Base-by-base conservation (phyloP, 192 early-diverging fungal species). In the Helicostylum pulchrum region DNA sequence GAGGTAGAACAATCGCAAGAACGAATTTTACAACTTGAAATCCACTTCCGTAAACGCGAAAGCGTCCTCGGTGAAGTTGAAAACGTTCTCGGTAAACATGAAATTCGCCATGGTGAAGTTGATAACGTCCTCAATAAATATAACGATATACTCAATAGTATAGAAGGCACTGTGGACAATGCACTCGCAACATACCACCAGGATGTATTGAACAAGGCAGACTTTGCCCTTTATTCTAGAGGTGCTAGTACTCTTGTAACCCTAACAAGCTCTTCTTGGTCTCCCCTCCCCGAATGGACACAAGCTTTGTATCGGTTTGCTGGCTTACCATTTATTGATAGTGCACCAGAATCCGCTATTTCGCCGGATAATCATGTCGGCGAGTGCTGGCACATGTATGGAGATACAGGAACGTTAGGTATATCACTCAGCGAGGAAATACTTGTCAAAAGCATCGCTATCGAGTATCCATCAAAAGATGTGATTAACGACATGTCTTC, bases 371-470 rank as follows among this genome's bases (percentile, higher is more conserved):
- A 78, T 17, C 76, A 85, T 30, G 74, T 87, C 8, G 90, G 90
- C 31, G 80, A 88, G 67, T 92, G 90, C 67, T 92, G 90, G 90
- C 79, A 87, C 0, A 88, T 92, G 83, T 67, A 64, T 2, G 88
- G 89, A 9, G 68, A 73, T 31, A 32, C 70, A 10, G 90, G 90
- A 0, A 80, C 85, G 39, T 54, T 92, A 21, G 88, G 80, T 0
- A 77, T 92, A 14, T 81, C 77, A 8, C 62, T 92, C 56, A 75
- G 79, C 5, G 68, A 84, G 64, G 67, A 77, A 12, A 82, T 90
- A 43, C 70, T 79, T 8, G 66, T 88, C 3, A 77, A 80, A 0
- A 80, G 80, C 14, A 77, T 92, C 67, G 87, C 82, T 7, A 73
- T 90, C 8, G 90, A 92, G 71, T 87, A 89, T 76, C 82, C 88